Evolutionary conservation across 495 filamentous ascomycete genomes (phyloP).

Genomic region (Margaritispora aquatica): DNA sequence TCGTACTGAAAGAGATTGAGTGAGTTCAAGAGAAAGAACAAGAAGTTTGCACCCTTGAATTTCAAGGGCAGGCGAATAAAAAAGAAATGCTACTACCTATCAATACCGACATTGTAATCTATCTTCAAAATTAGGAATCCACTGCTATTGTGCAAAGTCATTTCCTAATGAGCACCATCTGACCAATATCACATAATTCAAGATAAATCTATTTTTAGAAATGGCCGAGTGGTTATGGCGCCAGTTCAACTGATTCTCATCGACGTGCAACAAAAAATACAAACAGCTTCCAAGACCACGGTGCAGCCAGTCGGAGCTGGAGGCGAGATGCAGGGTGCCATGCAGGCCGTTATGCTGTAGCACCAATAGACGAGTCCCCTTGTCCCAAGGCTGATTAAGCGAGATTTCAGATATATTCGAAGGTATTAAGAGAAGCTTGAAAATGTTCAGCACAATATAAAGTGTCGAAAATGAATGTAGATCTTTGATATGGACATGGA

Average conservation of each 20-base stretch:
- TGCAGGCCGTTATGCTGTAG: not conserved
- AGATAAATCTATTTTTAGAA: not conserved
- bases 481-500: too few relatives aligned
- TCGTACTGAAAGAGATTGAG: too few relatives aligned
- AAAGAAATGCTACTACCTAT: too few relatives aligned
- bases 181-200: not conserved
- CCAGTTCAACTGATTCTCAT: not conserved
- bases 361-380: not conserved
- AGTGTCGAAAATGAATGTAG: not conserved
- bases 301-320: not conserved
- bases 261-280: not conserved
- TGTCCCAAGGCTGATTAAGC: not conserved
- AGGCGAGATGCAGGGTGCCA: not conserved
- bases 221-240: not conserved
- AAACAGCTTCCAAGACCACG: not conserved
- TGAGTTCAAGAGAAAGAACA: too few relatives aligned
- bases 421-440: too few relatives aligned
- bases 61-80: too few relatives aligned
- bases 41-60: too few relatives aligned
- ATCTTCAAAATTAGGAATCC: too few relatives aligned
- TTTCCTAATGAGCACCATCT: not conserved
- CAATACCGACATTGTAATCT: too few relatives aligned
- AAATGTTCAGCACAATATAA: too few relatives aligned
- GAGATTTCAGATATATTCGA: too few relatives aligned
- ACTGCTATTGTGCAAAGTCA: too few relatives aligned